These are phyloP conservation scores for Trichoderma virens DNA, from an alignment of 495 filamentous ascomycete genomes.

Conservation along the genomic window DNA sequence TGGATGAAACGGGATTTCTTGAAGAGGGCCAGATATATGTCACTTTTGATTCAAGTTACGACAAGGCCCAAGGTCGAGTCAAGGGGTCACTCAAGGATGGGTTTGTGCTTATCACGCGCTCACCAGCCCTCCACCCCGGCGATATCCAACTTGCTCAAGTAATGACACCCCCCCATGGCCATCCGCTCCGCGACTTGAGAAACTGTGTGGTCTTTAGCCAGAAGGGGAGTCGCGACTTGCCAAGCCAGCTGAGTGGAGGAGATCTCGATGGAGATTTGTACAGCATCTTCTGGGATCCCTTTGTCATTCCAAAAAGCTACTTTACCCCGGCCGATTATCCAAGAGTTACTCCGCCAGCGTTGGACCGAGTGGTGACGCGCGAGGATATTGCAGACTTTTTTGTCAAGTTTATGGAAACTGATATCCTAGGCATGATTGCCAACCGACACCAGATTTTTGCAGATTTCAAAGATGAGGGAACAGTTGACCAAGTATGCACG, in stretches of 20 bases:
- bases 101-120: constrained; percentile 51
- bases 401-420: constrained; percentile 68
- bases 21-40: constrained; percentile 60
- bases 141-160: constrained; percentile 61
- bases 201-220: constrained; percentile 77
- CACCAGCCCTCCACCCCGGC: constrained; percentile 69
- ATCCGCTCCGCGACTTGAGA: constrained; percentile 48
- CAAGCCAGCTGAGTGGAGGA: constrained; percentile 68
- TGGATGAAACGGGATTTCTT: constrained; percentile 71
- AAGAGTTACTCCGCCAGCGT: constrained; percentile 40
- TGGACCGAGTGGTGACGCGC: constrained; percentile 45
- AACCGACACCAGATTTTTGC: constrained; percentile 59
- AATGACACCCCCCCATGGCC: constrained; percentile 44
- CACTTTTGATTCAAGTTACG: constrained; percentile 31
- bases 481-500: constrained; percentile 49
- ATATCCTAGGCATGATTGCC: constrained; percentile 64
- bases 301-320: constrained; percentile 26
- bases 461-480: constrained; percentile 50
- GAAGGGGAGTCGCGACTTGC: constrained; percentile 61
- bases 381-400: constrained; percentile 72
- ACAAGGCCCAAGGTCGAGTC: constrained; percentile 11
- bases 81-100: constrained; percentile 16
- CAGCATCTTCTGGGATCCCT: constrained; percentile 61
- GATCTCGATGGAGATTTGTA: constrained; percentile 80
- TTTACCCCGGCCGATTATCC: constrained; percentile 61